Evolutionary conservation across 1,139 yeast genomes (phyloP), one percentile per base, ranked within the genome.

Genomic region (Saccharomycopsis phalli): DNA sequence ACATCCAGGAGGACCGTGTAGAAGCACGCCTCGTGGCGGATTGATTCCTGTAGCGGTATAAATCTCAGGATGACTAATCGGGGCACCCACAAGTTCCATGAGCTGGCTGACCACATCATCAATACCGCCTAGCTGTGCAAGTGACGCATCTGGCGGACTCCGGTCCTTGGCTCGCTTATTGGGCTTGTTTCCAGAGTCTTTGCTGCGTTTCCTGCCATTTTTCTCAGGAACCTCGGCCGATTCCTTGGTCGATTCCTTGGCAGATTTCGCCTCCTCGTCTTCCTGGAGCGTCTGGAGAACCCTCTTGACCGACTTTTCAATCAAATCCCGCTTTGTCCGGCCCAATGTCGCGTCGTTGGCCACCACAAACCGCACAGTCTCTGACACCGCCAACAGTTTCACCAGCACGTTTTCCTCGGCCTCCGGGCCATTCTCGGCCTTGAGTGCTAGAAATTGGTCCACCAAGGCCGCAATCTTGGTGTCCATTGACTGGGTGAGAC

Each of bases 1-100:
- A 65, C 98, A 91, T 11, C 99, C 99, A 1, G 98, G 98, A 0
- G 99, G 98, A 0, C 99, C 99, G 58, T 88, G 95, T 23, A 91
- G 63, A 22, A 91, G 60, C 1, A 91, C 95, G 46, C 98, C 98
- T 36, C 97, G 69, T n/a, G 98, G 95, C 11, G 96, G 95, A 51
- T 87, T 95, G 3, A 91, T 88, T 19, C 98, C 97, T 0, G 95
- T 82, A 7, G 88, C 71, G 14, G 66, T 51, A 55, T 86, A 91
- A 2, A 91, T 83, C 58, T 91, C 98, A 0, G 97, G 96, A 55
- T 91, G 98, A 31, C 83, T 63, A 28, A 91, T 76, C 0, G 98
- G 98, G 63, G 91, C 69, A 2, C 94, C 95, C 2, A 93, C 80
- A 34, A 87, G 66, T 57, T 91, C 97, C 77, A 86, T 76, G 13